Evolutionary conservation across 2,329 filamentous ascomycete genomes (phyloP).

Genomic region (Diaporthe aspalathi): DNA sequence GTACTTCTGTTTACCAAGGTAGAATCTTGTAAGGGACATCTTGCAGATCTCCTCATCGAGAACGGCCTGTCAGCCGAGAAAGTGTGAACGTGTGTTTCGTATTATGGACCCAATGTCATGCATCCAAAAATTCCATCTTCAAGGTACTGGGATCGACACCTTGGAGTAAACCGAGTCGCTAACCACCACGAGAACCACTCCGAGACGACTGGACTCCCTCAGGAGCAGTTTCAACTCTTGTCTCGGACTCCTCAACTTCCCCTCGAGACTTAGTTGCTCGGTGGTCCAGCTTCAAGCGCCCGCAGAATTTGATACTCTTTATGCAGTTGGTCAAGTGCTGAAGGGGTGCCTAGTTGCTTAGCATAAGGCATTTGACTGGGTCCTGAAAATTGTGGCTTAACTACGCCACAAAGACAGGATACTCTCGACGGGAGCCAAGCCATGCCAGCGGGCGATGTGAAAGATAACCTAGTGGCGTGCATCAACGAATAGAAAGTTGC

Average conservation of each 20-base stretch:
- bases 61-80: neutral
- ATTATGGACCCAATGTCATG: neutral
- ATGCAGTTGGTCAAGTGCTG: neutral
- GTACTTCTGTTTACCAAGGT: neutral
- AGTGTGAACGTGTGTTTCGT: neutral
- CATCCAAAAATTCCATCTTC: neutral
- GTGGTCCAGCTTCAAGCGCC: neutral
- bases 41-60: neutral
- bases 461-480: neutral
- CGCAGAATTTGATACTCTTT: neutral
- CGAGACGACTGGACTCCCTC: neutral
- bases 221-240: neutral
- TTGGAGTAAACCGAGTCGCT: neutral
- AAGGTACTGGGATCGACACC: neutral
- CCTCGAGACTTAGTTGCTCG: neutral
- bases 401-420: neutral
- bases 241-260: neutral
- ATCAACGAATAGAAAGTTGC: neutral
- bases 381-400: neutral
- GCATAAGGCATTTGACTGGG: neutral
- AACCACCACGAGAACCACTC: neutral
- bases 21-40: neutral
- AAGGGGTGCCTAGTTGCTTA: neutral
- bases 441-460: too few relatives aligned
- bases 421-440: neutral